Percentiles rank a stretch among this genome's conserved stretches.
phyloP scores from a whole-genome alignment of 106 monocot species.

The Platanthera zijinensis region DNA sequence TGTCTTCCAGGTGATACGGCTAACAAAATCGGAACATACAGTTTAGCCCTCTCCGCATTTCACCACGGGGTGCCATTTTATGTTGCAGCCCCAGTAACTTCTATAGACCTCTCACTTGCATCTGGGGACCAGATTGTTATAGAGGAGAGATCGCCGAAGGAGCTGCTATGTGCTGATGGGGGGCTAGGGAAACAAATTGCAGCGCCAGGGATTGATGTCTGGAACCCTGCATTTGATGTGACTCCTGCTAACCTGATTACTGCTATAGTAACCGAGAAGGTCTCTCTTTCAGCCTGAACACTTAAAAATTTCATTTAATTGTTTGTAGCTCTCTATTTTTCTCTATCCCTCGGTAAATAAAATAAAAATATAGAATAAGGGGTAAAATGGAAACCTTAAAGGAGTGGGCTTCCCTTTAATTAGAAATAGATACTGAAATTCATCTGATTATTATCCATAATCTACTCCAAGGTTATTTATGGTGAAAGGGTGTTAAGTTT shows the following conservation, averaged over 20 bases:
- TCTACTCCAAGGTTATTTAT: too few species aligned
- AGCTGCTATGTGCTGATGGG: constrained; percentile 77
- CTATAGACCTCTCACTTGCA: constrained; percentile 67
- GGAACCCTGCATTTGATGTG: constrained; percentile 99
- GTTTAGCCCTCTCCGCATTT: constrained; percentile 61
- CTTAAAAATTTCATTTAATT: background rate
- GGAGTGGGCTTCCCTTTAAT: too few species aligned
- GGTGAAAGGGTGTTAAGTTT: too few species aligned
- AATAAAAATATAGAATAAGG: too few species aligned
- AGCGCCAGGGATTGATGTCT: constrained; percentile 79
- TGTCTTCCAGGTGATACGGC: constrained; percentile 75
- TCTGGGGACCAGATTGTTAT: constrained; percentile 80
- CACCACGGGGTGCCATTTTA: constrained; percentile 81
- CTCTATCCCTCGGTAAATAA: too few species aligned
- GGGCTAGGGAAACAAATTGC: constrained; percentile 89
- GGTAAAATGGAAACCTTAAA: too few species aligned
- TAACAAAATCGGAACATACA: constrained; percentile 98
- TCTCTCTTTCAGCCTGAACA: constrained; percentile 5
- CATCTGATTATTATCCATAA: too few species aligned
- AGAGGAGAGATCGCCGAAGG: constrained; percentile 85
- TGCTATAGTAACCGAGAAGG: constrained; percentile 95
- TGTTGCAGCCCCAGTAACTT: constrained; percentile 85
- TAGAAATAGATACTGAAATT: too few species aligned
- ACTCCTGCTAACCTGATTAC: constrained; percentile 83
- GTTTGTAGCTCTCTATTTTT: too few species aligned